These are phyloP conservation scores for Avena sativa DNA, from an alignment of 176 grass and related monocot species.

Conservation along the genomic window DNA sequence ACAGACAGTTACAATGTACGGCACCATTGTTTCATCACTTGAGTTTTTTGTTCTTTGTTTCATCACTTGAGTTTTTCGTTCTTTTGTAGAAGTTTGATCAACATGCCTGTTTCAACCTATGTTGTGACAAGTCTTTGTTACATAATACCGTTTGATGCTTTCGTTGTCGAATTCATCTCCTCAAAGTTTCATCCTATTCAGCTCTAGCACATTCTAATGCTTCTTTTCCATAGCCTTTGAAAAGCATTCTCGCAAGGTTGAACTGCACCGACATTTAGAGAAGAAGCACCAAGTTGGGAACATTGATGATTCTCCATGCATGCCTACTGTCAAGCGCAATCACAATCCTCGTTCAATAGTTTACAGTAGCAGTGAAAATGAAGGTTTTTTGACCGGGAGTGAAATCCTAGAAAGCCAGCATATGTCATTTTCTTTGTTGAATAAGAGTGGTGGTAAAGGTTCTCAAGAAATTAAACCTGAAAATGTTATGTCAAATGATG, in stretches of 20 bases:
- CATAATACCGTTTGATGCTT: neutral
- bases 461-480: too few species aligned
- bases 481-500: conserved; percentile 20
- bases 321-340: conserved; percentile 45
- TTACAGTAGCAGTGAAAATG: conserved; percentile 75
- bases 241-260: conserved; percentile 10
- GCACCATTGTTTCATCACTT: neutral
- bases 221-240: conserved; percentile 30
- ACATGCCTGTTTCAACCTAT: neutral
- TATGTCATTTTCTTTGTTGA: too few species aligned
- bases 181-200: neutral
- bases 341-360: neutral
- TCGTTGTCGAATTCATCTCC: neutral
- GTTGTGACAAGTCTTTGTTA: neutral
- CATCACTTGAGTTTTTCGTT: neutral
- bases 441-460: too few species aligned
- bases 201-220: conserved; percentile 20
- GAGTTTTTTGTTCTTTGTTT: neutral
- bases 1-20: neutral
- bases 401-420: neutral
- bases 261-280: conserved; percentile 37
- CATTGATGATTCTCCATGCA: conserved; percentile 27
- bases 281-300: conserved; percentile 57
- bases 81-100: conserved; percentile 10
- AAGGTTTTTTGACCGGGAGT: conserved; percentile 48